These are phyloP conservation scores for Rasamsonia emersonii DNA, from an alignment of 2,329 filamentous ascomycete genomes.

Conservation along the genomic window DNA sequence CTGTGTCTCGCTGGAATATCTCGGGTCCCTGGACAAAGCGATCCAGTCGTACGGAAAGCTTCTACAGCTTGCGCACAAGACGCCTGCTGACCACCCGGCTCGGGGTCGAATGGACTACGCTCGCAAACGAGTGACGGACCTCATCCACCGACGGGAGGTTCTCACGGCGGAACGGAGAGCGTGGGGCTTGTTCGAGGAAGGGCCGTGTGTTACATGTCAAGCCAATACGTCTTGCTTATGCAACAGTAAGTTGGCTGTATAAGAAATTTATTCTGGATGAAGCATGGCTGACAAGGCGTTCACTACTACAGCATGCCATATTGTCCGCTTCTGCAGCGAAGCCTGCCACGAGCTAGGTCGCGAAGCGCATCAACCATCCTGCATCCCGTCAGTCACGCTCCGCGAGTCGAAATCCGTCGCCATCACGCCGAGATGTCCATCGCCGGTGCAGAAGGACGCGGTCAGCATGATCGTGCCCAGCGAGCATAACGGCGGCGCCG, in stretches of 20 bases:
- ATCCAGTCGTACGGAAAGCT: constrained; percentile 21
- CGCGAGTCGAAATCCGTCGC: constrained; percentile 22
- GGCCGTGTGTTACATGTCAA: constrained; percentile 15
- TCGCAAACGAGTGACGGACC: constrained; percentile 18
- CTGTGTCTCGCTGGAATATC: constrained; percentile 20
- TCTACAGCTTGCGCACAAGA: constrained; percentile 17
- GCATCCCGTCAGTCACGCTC: constrained; percentile 22
- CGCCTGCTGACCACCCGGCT: constrained; percentile 17
- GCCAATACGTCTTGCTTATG: constrained; percentile 16
- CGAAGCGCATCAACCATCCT: constrained; percentile 12
- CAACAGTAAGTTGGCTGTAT: constrained; percentile 15
- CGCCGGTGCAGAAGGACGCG: constrained; percentile 16
- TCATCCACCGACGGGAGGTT: constrained; percentile 18
- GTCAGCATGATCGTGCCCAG: constrained; percentile 16
- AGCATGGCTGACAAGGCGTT: constrained; percentile 1
- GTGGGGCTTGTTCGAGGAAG: constrained; percentile 18
- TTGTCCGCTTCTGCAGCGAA: constrained; percentile 21
- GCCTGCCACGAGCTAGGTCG: constrained; percentile 14
- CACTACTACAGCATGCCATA: constrained; percentile 17
- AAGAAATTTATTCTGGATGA: neutral
- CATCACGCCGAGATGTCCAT: constrained; percentile 19
- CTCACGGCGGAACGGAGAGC: constrained; percentile 17
- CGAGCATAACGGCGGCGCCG: constrained; percentile 9
- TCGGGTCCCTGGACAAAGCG: constrained; percentile 20
- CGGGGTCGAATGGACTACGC: constrained; percentile 19